Evolutionary conservation across 2,329 filamentous ascomycete species (phyloP), one percentile per base, ranked within the genome.

Genomic region (Metarhizium sp.): DNA sequence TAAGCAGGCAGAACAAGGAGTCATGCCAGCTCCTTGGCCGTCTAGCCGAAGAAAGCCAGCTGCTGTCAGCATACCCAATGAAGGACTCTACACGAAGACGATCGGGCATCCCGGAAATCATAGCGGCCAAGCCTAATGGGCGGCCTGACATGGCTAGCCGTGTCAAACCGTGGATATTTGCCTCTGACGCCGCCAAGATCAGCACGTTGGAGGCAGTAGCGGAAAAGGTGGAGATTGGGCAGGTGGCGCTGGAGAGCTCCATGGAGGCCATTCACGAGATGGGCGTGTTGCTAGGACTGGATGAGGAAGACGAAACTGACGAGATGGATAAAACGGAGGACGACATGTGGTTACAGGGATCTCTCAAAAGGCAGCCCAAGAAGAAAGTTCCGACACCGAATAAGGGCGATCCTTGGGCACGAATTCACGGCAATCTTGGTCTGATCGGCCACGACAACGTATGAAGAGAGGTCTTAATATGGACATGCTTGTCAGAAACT

Each of bases 21-120:
- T 73, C 74, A 14, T 70, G 71, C 53, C 76, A 80, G 63, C 64
- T 70, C 2, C 69, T 86, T 7, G 74, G 76, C 51, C 79, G 77
- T 55, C 70, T 86, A 2, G 75, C 77, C 11, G 78, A 86, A 51
- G 82, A 86, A 63, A 86, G 83, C 61, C 81, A 84, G 59, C 69
- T 87, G 16, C 73, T 87, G 13, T 77, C 77, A 2, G 69, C 72
- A 8, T 75, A 83, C 59, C 75, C 79, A 1, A 68, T 74, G 60
- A 71, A 74, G 3, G 66, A 63, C 20, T 63, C 65, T 2, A 56
- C 57, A 6, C 70, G 68, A 45, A 61, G 66, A 16, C 68, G 71
- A 25, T 67, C 69, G n/a, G 73, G 73, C 46, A 72, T 79, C 52
- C 72, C 70, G n/a, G 71, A 75, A n/a, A 73, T 72, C 6, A 66